phyloP scores from a whole-genome alignment of 1,139 yeast genomes.

The Williopsis jadinii region DNA sequence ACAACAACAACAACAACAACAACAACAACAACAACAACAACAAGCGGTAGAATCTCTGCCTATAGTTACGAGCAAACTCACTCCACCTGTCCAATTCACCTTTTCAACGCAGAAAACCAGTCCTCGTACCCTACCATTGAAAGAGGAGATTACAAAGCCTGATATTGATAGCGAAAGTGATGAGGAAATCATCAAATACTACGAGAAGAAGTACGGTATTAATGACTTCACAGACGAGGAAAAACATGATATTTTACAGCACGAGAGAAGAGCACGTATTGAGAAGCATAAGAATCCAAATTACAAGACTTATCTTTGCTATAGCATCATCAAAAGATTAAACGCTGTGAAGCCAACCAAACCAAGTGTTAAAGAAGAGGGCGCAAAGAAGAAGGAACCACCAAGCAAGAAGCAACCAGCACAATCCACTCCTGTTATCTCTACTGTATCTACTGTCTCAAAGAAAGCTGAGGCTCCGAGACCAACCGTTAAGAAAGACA shows the following conservation, averaged over 20 bases:
- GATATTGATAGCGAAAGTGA: conserved; percentile 18
- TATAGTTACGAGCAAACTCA: not conserved
- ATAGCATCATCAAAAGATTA: conserved; percentile 22
- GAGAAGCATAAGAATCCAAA: conserved; percentile 21
- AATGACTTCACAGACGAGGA: conserved; percentile 22
- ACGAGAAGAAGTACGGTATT: conserved; percentile 20
- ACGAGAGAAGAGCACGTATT: conserved; percentile 21
- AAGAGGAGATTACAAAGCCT: conserved; percentile 19
- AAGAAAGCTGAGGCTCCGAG: not conserved
- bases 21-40: not conserved
- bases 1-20: not conserved
- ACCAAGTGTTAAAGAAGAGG: conserved; percentile 1
- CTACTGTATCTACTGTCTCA: not conserved
- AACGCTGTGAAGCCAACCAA: conserved; percentile 15
- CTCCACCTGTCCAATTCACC: not conserved
- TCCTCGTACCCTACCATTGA: conserved; percentile 7
- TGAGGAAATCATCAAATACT: conserved; percentile 22
- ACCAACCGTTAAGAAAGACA: conserved; percentile 14
- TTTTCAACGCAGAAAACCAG: not conserved
- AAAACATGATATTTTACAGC: conserved; percentile 23
- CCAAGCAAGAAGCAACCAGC: not conserved
- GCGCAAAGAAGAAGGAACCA: not conserved
- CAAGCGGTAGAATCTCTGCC: not conserved
- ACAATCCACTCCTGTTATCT: not conserved
- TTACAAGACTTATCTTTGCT: conserved; percentile 22